Evolutionary conservation across 2,329 filamentous ascomycete species (phyloP), one percentile per base, ranked within the genome.

Genomic region (Talaromyces marneffei): DNA sequence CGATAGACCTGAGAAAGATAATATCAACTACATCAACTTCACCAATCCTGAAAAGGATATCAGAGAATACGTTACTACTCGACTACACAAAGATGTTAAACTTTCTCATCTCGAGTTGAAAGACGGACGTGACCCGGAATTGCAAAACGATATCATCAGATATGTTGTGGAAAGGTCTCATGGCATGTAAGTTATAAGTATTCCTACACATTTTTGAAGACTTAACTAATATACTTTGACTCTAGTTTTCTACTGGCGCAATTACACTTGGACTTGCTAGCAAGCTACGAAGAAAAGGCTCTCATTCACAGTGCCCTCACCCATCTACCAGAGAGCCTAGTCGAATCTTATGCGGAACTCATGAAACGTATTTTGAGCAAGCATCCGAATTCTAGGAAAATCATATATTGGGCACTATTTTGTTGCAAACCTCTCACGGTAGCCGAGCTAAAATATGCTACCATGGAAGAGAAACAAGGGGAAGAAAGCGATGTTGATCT

Each of bases 341-440:
- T 20, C 20, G 71, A 73, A 3, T 67, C 70, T 3, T 73, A 73
- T 27, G 69, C 66, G 1, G 71, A 73, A 54, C 58, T 69, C 1
- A 71, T 73, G 70, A 72, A 67, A 5, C 67, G 66, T 16, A 55
- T 73, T 7, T 65, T 69, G 0, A 71, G 69, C 27, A 62, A 65
- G 12, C 68, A 65, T 20, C 50, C 64, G 3, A 52, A 18, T 8
- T 69, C 68, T 4, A 66, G 54, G 16, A 66, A 66, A 2, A 69
- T 62, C 31, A 56, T 73, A 2, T 72, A 68, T 37, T 73, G 71
- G 71, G 63, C 66, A 1, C 48, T 72, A 2, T 72, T 71, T 56
- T 66, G 70, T 0, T 59, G 50, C 6, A 62, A 70, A 1, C 66
- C 70, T 1, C 25, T 73, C 9, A 62, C 70, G 0, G 68, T 71